phyloP scores from a whole-genome alignment of 176 grass and related monocot genomes.

The Avena eriantha region DNA sequence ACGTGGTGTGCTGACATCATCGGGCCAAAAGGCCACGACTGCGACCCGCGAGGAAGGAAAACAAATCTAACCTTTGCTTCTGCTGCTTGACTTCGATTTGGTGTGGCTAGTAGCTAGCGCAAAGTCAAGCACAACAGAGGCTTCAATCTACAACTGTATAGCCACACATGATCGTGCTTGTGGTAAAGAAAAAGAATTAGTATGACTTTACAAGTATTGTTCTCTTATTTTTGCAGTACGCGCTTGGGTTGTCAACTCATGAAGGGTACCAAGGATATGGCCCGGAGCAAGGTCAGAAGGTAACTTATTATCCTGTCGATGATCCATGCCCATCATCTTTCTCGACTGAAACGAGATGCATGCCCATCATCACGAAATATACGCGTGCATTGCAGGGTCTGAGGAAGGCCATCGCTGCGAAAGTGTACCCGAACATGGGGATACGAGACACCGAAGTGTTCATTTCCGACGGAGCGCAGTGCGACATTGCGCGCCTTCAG shows the following conservation, averaged over 20 bases:
- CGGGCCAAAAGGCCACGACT: not conserved
- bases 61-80: not conserved
- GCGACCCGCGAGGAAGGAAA: not conserved
- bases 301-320: slow-evolving; percentile 29
- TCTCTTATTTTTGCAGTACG: slow-evolving; percentile 53
- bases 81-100: slow-evolving; percentile 30
- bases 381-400: slow-evolving; percentile 47
- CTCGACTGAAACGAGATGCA: not conserved
- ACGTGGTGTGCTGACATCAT: not conserved
- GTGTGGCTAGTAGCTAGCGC: not conserved
- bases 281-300: slow-evolving; percentile 82
- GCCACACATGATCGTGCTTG: not conserved
- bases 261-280: slow-evolving; percentile 94
- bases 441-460: slow-evolving; percentile 72
- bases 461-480: slow-evolving; percentile 90
- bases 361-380: not conserved
- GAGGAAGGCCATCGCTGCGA: slow-evolving; percentile 70
- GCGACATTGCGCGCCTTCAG: slow-evolving; percentile 87
- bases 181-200: not conserved
- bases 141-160: not conserved
- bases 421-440: slow-evolving; percentile 71
- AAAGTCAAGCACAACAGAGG: not conserved
- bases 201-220: not conserved
- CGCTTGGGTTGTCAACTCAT: slow-evolving; percentile 75
- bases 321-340: not conserved